Percentiles rank a stretch among this genome's conserved stretches.
phyloP scores from a whole-genome alignment of 805 yeast species.

The Ogataea trehalophila region DNA sequence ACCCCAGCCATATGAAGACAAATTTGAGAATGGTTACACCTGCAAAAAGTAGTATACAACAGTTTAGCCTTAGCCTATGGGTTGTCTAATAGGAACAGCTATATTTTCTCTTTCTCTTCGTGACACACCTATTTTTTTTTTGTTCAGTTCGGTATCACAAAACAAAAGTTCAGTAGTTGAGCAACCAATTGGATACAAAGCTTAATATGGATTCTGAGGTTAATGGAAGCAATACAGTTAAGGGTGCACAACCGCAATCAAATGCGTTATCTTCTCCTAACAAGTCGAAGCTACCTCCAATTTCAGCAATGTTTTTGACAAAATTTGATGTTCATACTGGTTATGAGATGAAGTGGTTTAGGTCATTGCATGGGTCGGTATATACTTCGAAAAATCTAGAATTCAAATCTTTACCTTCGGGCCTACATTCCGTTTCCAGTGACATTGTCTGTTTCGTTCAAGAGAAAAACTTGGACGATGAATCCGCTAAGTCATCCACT shows the following conservation, averaged over 20 bases:
- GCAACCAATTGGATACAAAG: background rate
- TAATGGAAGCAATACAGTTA: background rate
- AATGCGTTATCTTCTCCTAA: background rate
- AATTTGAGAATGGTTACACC: too few species aligned
- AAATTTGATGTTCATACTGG: constrained; percentile 52
- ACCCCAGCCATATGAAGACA: too few species aligned
- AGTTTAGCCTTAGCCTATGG: too few species aligned
- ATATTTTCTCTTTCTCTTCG: too few species aligned
- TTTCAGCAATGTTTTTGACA: constrained; percentile 42
- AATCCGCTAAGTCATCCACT: constrained; percentile 9
- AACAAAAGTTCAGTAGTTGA: background rate
- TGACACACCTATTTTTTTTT: background rate
- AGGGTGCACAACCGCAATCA: background rate
- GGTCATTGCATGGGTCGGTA: constrained; percentile 21
- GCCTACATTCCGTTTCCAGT: constrained; percentile 46
- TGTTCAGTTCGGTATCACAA: background rate
- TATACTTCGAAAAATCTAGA: constrained; percentile 43
- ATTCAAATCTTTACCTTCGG: constrained; percentile 65
- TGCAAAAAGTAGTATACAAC: too few species aligned
- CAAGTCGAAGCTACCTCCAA: constrained; percentile 22
- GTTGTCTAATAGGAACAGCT: too few species aligned
- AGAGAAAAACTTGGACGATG: constrained; percentile 14
- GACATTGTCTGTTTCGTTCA: constrained; percentile 54
- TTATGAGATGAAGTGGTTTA: constrained; percentile 42
- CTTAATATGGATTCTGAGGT: background rate